Evolutionary conservation across 768 basidiomycete species (phyloP), one percentile per base, ranked within the genome.

Genomic region (Panaeolus cyanescens): DNA sequence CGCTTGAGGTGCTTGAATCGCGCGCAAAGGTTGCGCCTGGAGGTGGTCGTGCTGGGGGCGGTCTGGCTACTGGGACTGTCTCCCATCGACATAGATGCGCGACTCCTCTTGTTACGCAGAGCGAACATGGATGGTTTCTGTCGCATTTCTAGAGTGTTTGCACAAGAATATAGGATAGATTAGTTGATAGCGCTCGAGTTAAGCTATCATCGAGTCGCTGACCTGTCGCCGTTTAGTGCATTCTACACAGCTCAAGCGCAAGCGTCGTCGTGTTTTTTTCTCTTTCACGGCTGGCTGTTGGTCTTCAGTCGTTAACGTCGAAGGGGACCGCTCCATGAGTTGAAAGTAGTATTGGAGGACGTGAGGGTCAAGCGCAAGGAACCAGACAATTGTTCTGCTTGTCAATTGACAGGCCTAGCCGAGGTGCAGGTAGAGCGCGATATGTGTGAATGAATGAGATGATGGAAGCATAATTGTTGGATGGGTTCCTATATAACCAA

Each of bases 141-240:
- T 81, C 83, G 63, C 83, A 86, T 80, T 83, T 82, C 85, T 85
- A 61, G 32, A 55, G 59, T 62, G 39, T 55, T 55, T 53, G 53
- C 32, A 40, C 30, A 36, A 19, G 33, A 22, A 28, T 57, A 22
- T 32, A 34, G 50, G 39, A 36, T 17, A 42, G 56, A 36, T 30
- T 25, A 30, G 58, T 57, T 60, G 30, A 42, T 63, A 45, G 59
- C 53, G 45, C 37, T 45, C 36, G 32, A 39, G 33, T 32, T 37
- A 28, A 31, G 12, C n/a, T 55, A 59, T 32, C 32, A 45, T 54
- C 15, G 32, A n/a, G 15, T 39, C 36, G 69, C 77, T 62, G 64
- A 82, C 83, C 75, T 84, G 84, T 59, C 83, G 75, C 54, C 83
- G 77, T 66, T 83, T 84, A 1, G 85, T 82, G 64, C 84, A 85